A percentile compares a stretch with the other conserved stretches of the same genome.
phyloP scores from a whole-genome alignment of 306 rosid species.

The Vachellia collinsii region DNA sequence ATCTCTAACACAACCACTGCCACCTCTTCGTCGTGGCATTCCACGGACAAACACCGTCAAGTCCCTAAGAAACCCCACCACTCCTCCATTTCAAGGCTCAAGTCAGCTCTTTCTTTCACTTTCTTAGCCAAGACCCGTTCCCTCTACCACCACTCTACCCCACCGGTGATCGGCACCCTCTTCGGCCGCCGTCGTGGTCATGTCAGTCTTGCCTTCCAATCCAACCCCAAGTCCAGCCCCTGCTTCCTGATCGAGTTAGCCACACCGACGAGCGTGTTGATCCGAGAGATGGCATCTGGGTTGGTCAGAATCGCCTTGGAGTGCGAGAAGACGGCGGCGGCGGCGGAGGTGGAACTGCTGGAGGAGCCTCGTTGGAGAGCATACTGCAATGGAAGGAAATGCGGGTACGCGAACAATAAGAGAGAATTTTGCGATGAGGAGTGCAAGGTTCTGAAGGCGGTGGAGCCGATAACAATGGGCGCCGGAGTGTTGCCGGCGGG shows the following conservation, averaged over 20 bases:
- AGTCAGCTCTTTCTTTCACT: slow-evolving; percentile 53
- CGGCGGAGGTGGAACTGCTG: slow-evolving; percentile 32
- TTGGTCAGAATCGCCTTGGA: slow-evolving; percentile 77
- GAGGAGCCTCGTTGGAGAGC: slow-evolving; percentile 76
- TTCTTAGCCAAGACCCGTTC: slow-evolving; percentile 41
- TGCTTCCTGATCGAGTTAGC: slow-evolving; percentile 70
- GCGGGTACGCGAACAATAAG: slow-evolving; percentile 62
- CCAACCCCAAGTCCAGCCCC: slow-evolving; percentile 52
- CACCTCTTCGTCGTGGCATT: slow-evolving; percentile 44
- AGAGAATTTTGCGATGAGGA: slow-evolving; percentile 64
- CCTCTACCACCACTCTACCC: slow-evolving; percentile 22
- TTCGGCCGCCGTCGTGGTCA: slow-evolving; percentile 83
- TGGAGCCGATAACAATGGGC: slow-evolving; percentile 87
- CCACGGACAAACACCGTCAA: slow-evolving; percentile 36
- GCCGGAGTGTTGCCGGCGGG: slow-evolving; percentile 84
- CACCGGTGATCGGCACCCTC: slow-evolving; percentile 67
- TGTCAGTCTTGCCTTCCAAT: slow-evolving; percentile 73
- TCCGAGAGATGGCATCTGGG: slow-evolving; percentile 93
- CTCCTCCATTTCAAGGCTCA: slow-evolving; percentile 45
- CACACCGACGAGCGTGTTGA: slow-evolving; percentile 72
- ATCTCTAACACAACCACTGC: slow-evolving; percentile 42
- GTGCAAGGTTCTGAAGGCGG: slow-evolving; percentile 73
- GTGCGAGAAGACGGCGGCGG: slow-evolving; percentile 60
- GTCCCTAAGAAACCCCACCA: neutral
- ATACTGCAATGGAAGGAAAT: slow-evolving; percentile 83